A percentile compares a stretch with the other conserved stretches of the same genome.
phyloP scores from a whole-genome alignment of 2,329 filamentous ascomycete genomes.

The Hypoxylon sp. region DNA sequence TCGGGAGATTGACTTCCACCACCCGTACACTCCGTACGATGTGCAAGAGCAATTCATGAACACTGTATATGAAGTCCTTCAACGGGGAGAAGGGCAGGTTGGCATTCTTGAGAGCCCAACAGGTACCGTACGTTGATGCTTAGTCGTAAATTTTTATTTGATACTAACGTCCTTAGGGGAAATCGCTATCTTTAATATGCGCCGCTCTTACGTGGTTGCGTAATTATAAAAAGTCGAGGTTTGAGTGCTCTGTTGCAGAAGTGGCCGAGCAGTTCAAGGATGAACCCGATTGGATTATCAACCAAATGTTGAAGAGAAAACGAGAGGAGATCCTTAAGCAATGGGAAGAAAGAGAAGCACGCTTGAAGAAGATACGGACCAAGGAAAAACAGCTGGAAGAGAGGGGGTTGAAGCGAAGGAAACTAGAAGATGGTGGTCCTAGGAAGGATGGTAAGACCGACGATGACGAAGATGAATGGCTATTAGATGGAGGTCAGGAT shows the following conservation, averaged over 20 bases:
- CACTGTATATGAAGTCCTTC: constrained; percentile 82
- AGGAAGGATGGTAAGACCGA: constrained; percentile 41
- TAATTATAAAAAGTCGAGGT: constrained; percentile 76
- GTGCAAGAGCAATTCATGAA: constrained; percentile 93
- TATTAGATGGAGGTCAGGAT: constrained; percentile 79
- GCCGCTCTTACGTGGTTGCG: constrained; percentile 92
- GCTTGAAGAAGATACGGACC: constrained; percentile 75
- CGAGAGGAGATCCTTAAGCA: constrained; percentile 75
- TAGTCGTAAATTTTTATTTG: background rate
- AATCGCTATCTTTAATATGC: constrained; percentile 93
- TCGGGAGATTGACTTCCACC: constrained; percentile 76
- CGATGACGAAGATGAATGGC: constrained; percentile 73
- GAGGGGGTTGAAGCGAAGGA: constrained; percentile 63
- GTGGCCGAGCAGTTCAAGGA: constrained; percentile 67
- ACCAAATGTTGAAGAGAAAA: constrained; percentile 79
- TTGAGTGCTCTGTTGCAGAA: constrained; percentile 66
- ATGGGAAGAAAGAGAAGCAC: constrained; percentile 81
- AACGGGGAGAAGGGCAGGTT: constrained; percentile 78
- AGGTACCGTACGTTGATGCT: constrained; percentile 70
- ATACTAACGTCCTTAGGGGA: constrained; percentile 69
- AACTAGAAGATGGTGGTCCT: constrained; percentile 56
- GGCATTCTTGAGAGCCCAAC: constrained; percentile 96
- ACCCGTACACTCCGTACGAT: constrained; percentile 88
- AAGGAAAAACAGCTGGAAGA: constrained; percentile 72
- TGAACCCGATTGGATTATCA: constrained; percentile 87